These are phyloP conservation scores for Spathaspora sp. DNA, from an alignment of 805 yeast species.

Conservation along the genomic window DNA sequence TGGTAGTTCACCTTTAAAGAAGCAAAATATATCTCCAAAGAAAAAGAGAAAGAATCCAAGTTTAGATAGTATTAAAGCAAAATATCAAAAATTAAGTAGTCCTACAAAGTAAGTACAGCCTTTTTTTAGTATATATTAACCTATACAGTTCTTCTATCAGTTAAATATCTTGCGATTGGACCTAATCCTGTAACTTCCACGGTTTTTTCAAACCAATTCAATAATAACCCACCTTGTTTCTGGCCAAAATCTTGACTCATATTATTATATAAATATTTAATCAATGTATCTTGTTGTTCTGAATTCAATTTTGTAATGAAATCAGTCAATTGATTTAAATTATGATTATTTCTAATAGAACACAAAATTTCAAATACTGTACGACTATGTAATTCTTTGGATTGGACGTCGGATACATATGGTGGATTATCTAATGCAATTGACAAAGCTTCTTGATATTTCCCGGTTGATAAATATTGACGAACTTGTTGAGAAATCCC, in stretches of 20 bases:
- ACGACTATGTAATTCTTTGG: slow-evolving; percentile 43
- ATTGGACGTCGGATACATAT: slow-evolving; percentile 64
- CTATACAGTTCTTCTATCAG: slow-evolving; percentile 78
- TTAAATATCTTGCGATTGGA: slow-evolving; percentile 78
- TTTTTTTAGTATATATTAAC: not conserved
- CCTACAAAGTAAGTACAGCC: not conserved
- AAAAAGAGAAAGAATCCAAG: slow-evolving; percentile 1
- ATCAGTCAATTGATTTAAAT: slow-evolving; percentile 60
- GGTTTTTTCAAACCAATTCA: slow-evolving; percentile 91
- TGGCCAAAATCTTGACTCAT: slow-evolving; percentile 78
- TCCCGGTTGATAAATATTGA: slow-evolving; percentile 65
- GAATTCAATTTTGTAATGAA: slow-evolving; percentile 56
- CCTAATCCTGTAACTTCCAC: slow-evolving; percentile 84
- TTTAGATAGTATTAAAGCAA: not conserved
- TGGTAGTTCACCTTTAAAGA: slow-evolving; percentile 2
- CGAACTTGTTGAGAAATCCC: slow-evolving; percentile 56
- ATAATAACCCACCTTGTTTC: slow-evolving; percentile 78
- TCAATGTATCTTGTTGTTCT: slow-evolving; percentile 70
- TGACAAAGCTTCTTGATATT: slow-evolving; percentile 62
- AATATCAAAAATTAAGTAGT: not conserved
- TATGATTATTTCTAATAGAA: slow-evolving; percentile 49
- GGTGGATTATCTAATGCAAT: slow-evolving; percentile 73
- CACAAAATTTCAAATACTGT: slow-evolving; percentile 66
- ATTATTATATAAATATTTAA: slow-evolving; percentile 82
- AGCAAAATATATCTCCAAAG: not conserved